Base-by-base conservation (phyloP, 148 eudicot genomes). In the Diospyros lotus region DNA sequence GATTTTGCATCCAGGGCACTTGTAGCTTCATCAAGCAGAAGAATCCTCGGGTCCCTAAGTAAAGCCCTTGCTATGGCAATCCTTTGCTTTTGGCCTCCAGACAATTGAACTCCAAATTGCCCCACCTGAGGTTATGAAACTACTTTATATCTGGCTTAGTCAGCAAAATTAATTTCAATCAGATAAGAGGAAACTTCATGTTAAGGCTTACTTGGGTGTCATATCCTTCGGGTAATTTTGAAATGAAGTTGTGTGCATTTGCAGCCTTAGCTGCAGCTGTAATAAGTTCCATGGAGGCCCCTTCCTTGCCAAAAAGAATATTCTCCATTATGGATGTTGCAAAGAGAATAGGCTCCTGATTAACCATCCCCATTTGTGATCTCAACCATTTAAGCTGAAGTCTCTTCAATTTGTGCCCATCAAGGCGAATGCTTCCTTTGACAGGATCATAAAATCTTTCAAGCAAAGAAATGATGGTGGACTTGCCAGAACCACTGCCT, bases 401-500 rank as follows among this genome's bases (percentile, higher is more conserved):
- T 43, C 43, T 79, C 41, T 76, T 83, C 7, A 86, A 81, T 14
- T 64, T 79, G 46, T 76, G 11, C 13, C 89, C 86, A 75, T 86
- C 89, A 64, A 86, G 72, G 6, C 80, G 55, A 60, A 86, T 83
- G 12, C 79, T 75, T 6, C 89, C 89, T 65, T 61, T 64, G 39
- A 68, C 42, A 1, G 89, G 89, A 15, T 86, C 84, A 50, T 83
- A 86, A 72, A 86, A 86, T 64, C 89, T 76, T 58, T 83, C 84
- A 7, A 86, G 81, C 69, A 86, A 77, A 52, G 89, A 76, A 14
- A 81, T 83, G 50, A 86, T n/a, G 6, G 89, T 86, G 11, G 86
- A 83, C 75, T 86, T 86, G 53, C 89, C 89, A n/a, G 86, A 86
- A 48, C 89, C 89, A 68, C 89, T 86, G 15, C 86, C 81, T 9